These are phyloP conservation scores for Fusarium redolens DNA, from an alignment of 2,329 filamentous ascomycete genomes.

Conservation along the genomic window DNA sequence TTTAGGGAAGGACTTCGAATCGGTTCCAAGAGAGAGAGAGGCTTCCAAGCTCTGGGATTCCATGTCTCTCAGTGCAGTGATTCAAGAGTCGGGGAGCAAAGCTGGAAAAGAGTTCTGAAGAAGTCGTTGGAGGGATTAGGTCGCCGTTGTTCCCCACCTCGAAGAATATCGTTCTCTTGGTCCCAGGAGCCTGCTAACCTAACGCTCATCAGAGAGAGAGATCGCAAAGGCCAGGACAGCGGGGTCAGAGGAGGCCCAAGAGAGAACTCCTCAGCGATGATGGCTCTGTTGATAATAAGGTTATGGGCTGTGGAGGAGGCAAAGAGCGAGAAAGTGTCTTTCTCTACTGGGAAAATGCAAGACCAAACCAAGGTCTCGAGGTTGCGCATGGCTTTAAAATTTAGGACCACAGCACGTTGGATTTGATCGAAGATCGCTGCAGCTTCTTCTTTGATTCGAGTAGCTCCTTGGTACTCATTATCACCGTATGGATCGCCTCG, in stretches of 20 bases:
- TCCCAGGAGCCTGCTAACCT: neutral
- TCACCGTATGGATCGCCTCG: neutral
- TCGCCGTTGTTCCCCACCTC: neutral
- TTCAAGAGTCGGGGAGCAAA: conserved; percentile 16
- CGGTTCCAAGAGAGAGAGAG: neutral
- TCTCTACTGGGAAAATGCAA: neutral
- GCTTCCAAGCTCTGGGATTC: neutral
- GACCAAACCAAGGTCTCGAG: neutral
- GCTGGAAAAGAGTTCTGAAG: conserved; percentile 2
- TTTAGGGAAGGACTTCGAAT: neutral
- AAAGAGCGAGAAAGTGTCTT: neutral
- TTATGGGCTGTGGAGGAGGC: neutral
- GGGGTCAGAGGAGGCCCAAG: neutral
- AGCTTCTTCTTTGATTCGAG: neutral
- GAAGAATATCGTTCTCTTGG: no score
- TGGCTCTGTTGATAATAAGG: neutral
- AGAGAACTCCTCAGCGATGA: neutral
- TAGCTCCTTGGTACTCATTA: neutral
- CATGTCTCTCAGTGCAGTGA: conserved; percentile 5
- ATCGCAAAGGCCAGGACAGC: neutral
- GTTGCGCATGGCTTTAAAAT: neutral
- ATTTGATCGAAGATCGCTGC: neutral
- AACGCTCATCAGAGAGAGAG: neutral
- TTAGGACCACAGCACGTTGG: no score
- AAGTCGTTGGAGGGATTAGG: neutral